Percentiles rank a stretch among this genome's conserved stretches.
Evolutionary conservation across 164 flowering plant genomes (phyloP).

Genomic region (Warburgia ugandensis): DNA sequence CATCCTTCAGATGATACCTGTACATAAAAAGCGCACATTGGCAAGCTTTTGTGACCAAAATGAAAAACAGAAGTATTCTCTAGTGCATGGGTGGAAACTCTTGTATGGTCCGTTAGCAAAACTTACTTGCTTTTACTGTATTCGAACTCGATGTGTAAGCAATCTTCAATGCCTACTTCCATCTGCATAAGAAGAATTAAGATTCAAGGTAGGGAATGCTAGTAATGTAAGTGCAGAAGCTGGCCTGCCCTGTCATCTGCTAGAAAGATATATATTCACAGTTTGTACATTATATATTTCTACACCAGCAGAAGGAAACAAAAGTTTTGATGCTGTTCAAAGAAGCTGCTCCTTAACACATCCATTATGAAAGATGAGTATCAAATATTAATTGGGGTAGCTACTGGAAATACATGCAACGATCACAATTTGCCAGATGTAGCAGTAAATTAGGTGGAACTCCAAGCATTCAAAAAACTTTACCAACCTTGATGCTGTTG

Average conservation of each 20-base stretch:
- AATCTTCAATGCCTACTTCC: slow-evolving; percentile 98
- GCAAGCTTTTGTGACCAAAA: neutral
- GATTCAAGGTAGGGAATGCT: slow-evolving; percentile 3
- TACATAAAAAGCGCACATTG: slow-evolving; percentile 12
- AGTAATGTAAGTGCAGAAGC: no score
- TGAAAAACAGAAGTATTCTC: neutral
- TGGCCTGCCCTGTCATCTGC: no score
- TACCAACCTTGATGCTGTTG: slow-evolving; percentile 87
- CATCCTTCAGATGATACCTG: slow-evolving; percentile 97
- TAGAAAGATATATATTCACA: no score
- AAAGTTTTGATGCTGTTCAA: no score
- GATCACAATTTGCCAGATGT: no score
- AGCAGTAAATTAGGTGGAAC: no score
- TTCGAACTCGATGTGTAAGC: slow-evolving; percentile 93
- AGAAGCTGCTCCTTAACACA: no score
- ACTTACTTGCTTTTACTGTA: slow-evolving; percentile 95
- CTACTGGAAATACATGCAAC: no score
- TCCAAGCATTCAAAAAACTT: neutral
- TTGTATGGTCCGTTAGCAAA: neutral
- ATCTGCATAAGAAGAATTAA: slow-evolving; percentile 41
- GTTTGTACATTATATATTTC: no score
- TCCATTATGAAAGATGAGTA: no score
- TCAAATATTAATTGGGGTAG: no score
- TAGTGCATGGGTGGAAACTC: neutral
- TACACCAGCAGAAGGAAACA: no score